Base-by-base conservation (phyloP, 129 eudicot genomes). In the Chrysanthemum seticuspe region DNA sequence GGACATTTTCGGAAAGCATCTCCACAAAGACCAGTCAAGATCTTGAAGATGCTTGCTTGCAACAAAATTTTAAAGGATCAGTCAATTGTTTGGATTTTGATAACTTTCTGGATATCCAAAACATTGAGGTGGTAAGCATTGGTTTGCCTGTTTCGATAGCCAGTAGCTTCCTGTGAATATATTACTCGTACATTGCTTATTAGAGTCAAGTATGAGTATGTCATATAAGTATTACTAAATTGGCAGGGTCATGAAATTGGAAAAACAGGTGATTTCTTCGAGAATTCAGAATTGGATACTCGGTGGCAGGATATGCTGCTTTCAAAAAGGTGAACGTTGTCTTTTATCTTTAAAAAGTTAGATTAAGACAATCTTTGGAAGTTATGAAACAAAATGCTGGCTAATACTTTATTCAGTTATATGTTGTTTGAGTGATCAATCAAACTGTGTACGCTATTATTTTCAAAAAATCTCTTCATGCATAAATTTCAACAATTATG, bases 31-130 rank as follows among this genome's bases (percentile, higher is more conserved):
- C 71, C 40, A 70, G 15, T 72, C 73, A 44, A 74, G 74, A 73
- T 64, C 66, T 63, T 10, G 72, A 73, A 76, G 80, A 54, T 71
- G 67, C 47, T 71, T 60, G 79, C 48, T 78, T 81, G 18, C 74
- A 85, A 62, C 55, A 56, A 19, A 76, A 71, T 63, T 67, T 67
- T 74, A 87, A 83, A 78, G 80, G 82, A 80, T 71, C 76, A 64
- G 80, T 80, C 56, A 81, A 44, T 49, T 74, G 91, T 67, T 78
- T 86, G 56, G 85, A 80, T 64, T 90, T 88, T 82, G 94, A 91
- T 78, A 76, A 71, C 63, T 81, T 76, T 78, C 54, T 65, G 54
- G 65, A 70, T 60, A 55, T 31, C 54, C 61, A 80, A 62, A 70
- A 81, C 75, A 69, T 79, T 55, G 65, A 81, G 74, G 71, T 50